Evolutionary conservation across 192 early-diverging fungal genomes (phyloP), one percentile per base, ranked within the genome.

Genomic region (Backusella tuberculispora): DNA sequence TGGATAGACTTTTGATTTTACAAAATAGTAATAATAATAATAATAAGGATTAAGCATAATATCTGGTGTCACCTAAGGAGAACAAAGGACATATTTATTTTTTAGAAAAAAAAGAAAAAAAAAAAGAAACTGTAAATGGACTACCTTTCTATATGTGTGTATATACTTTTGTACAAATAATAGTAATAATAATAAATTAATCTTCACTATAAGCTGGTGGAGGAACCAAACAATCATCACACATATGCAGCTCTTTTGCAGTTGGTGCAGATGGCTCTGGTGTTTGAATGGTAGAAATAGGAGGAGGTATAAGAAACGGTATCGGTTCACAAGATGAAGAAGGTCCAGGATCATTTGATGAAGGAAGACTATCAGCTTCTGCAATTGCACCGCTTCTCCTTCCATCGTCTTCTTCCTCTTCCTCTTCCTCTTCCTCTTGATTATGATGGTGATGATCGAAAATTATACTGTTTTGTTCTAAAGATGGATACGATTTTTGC

Each of bases 151-250:
- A 56, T 42, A 42, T 42, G 7, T 5, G 7, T 42, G 7, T 42
- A 42, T 56, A 56, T 56, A 56, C 50, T 56, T 56, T 56, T 56
- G 10, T 56, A 56, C 50, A 56, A 21, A 3, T 56, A 56, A n/a
- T n/a, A n/a, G n/a, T n/a, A n/a, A n/a, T n/a, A n/a, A n/a, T n/a
- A n/a, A n/a, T 56, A 56, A 56, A 56, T 56, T 66, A 66, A 41
- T 66, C 65, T 43, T 66, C 40, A 19, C 38, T 66, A 66, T 66
- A 66, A 66, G 65, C 65, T 66, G 65, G 65, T 21, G 65, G 65
- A 66, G 65, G 65, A 41, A 38, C 40, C 40, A 66, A 40, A 66
- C 65, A 66, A 38, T 66, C 65, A 38, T 66, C 38, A 66, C 65
- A 66, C 40, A 66, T 41, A 66, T 66, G 40, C 19, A 66, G 40